Evolutionary conservation across 129 eudicot species (phyloP), one percentile per base, ranked within the genome.

Genomic region (Centaurea solstitialis): DNA sequence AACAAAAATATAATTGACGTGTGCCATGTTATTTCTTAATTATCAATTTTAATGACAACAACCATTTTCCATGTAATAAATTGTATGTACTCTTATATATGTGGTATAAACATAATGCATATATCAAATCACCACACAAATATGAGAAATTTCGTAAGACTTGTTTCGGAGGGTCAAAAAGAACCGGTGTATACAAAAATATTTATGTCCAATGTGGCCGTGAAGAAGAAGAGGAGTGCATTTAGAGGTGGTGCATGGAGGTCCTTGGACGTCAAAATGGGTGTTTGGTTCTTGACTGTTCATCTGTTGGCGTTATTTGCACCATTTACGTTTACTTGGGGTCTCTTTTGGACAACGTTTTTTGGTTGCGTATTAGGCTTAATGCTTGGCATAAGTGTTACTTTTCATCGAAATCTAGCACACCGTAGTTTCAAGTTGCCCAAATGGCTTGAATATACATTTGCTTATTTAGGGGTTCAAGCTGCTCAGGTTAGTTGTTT

Each of bases 391-490:
- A 45, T 76, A 17, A 69, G 69, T 3, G 5, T 77, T 7, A 39
- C 69, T 17, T 82, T 70, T 65, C 86, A 82, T 10, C 76, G 86
- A 39, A 70, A 61, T 41, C 74, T 82, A 12, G 73, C 86, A 4
- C 86, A 82, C 26, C 78, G 18, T 3, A 82, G 86, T 76, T 33
- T 82, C 69, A 77, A 70, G 74, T 57, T 77, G 24, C 81, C 86
- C 17, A 82, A 82, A 57, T 82, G 82, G 78, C 86, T 82, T 10
- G 86, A 82, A 73, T 82, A 82, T 73, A 18, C 53, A 37, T 82
- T 82, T 64, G 86, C 86, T 77, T 82, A 82, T 71, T 8, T 64
- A 0, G 86, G 86, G 15, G 75, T 70, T 61, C 69, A 57, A 18
- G 22, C 78, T 40, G 13, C 22, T 4, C 86, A 82, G 86, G 82